phyloP scores from a whole-genome alignment of 2,329 filamentous ascomycete genomes.

The Aspergillus fumigatiaffinis region DNA sequence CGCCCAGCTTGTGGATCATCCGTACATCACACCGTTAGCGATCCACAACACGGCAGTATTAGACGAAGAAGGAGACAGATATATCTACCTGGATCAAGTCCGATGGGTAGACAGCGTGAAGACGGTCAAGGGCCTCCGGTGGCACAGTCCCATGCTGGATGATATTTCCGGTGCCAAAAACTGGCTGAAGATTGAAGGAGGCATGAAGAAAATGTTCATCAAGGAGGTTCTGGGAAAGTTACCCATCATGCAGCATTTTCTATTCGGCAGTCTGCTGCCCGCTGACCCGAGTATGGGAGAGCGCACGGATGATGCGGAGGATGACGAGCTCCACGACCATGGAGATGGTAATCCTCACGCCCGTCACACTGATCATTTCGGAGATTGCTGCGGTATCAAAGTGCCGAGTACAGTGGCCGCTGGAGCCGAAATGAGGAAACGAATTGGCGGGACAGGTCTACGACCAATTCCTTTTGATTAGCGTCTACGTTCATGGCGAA shows the following conservation, averaged over 20 bases:
- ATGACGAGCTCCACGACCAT: slow-evolving; percentile 55
- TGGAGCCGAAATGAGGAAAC: slow-evolving; percentile 81
- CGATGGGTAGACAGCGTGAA: slow-evolving; percentile 94
- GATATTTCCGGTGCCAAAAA: slow-evolving; percentile 88
- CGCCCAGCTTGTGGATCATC: slow-evolving; percentile 81
- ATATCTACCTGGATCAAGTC: slow-evolving; percentile 88
- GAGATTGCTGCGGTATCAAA: slow-evolving; percentile 96
- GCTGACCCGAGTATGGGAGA: slow-evolving; percentile 73
- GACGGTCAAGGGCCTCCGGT: slow-evolving; percentile 87
- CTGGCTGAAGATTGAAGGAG: slow-evolving; percentile 88
- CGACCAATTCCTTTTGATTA: slow-evolving; percentile 48
- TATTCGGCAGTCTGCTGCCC: slow-evolving; percentile 83
- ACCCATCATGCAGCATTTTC: slow-evolving; percentile 97
- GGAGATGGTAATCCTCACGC: slow-evolving; percentile 66
- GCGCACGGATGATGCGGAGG: slow-evolving; percentile 45
- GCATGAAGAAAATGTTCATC: slow-evolving; percentile 96
- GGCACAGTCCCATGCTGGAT: slow-evolving; percentile 98
- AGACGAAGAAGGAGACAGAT: slow-evolving; percentile 80
- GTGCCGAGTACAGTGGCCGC: slow-evolving; percentile 93
- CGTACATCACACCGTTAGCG: slow-evolving; percentile 68
- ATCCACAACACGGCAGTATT: slow-evolving; percentile 87
- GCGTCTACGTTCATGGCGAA: not conserved
- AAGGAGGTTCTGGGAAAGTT: slow-evolving; percentile 89
- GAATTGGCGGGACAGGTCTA: slow-evolving; percentile 63
- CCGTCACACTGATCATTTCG: slow-evolving; percentile 63